Evolutionary conservation across 78 protist genomes (phyloP).

Genomic region (Dictyostelium intermedium): DNA sequence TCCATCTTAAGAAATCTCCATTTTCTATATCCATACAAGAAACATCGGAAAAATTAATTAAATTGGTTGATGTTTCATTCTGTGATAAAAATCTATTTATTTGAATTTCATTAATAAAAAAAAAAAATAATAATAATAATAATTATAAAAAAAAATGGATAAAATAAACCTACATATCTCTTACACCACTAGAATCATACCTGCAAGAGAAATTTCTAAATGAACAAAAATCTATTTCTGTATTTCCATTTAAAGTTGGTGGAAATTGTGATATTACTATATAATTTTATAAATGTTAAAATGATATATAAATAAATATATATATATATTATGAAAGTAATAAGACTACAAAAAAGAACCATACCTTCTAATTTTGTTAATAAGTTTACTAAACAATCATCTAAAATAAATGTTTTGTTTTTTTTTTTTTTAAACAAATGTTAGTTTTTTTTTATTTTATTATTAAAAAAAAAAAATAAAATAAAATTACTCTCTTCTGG

Average conservation of each 20-base stretch:
- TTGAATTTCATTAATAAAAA: not conserved
- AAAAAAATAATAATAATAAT: too few relatives aligned
- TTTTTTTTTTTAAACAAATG: too few relatives aligned
- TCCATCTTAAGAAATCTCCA: not conserved
- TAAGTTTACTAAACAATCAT: not conserved
- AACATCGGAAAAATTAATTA: not conserved
- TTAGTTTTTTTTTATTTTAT: too few relatives aligned
- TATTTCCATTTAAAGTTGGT: not conserved
- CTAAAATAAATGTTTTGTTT: not conserved
- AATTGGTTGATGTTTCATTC: not conserved
- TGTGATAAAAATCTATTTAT: not conserved
- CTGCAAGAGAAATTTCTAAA: not conserved
- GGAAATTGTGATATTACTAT: not conserved
- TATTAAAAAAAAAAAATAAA: not conserved
- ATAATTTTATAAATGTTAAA: too few relatives aligned
- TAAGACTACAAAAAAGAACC: too few relatives aligned
- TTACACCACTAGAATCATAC: not conserved
- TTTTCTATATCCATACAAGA: not conserved
- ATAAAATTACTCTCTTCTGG: not conserved
- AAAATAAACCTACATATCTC: too few relatives aligned
- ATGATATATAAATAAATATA: too few relatives aligned
- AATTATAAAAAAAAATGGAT: too few relatives aligned
- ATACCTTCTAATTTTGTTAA: not conserved
- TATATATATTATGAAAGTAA: too few relatives aligned
- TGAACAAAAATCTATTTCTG: not conserved